These are phyloP conservation scores for Fonsecaea nubica DNA, from an alignment of 2,329 filamentous ascomycete species.

Conservation along the genomic window DNA sequence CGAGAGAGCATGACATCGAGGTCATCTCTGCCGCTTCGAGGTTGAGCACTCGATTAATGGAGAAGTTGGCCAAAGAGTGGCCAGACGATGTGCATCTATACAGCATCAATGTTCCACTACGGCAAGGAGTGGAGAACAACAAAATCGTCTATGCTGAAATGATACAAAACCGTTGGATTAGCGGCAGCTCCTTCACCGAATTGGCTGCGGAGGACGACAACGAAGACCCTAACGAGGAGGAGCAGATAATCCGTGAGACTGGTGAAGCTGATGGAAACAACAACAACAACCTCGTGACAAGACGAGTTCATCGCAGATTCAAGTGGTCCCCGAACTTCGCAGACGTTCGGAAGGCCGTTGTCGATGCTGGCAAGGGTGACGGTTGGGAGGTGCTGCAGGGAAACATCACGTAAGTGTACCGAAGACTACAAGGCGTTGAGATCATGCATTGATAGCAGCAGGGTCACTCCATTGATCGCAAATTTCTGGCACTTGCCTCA, in stretches of 20 bases:
- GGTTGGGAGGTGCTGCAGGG: constrained; percentile 91
- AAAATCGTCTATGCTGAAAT: constrained; percentile 84
- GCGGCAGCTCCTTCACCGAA: constrained; percentile 86
- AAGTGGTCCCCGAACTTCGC: constrained; percentile 90
- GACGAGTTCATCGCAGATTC: constrained; percentile 82
- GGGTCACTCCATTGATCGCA: constrained; percentile 86
- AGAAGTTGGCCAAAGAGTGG: constrained; percentile 80
- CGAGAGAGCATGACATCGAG: constrained; percentile 78
- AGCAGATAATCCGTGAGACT: constrained; percentile 73
- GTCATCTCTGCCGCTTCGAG: constrained; percentile 79
- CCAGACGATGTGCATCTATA: constrained; percentile 79
- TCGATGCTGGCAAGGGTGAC: constrained; percentile 78
- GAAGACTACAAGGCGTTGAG: constrained; percentile 42
- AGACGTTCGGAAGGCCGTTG: constrained; percentile 87
- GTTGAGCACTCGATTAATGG: constrained; percentile 77
- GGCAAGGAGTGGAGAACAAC: constrained; percentile 72
- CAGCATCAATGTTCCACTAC: constrained; percentile 85
- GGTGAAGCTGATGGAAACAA: constrained; percentile 52
- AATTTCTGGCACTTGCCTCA: constrained; percentile 84
- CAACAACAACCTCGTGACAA: constrained; percentile 36
- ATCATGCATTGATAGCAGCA: constrained; percentile 48
- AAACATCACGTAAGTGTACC: constrained; percentile 70
- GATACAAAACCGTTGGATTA: constrained; percentile 87
- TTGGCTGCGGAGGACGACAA: constrained; percentile 69
- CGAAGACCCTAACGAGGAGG: constrained; percentile 68